Evolutionary conservation across 1,284 basidiomycete species (phyloP).

Genomic region (Microbotryum silenes-acaulis): DNA sequence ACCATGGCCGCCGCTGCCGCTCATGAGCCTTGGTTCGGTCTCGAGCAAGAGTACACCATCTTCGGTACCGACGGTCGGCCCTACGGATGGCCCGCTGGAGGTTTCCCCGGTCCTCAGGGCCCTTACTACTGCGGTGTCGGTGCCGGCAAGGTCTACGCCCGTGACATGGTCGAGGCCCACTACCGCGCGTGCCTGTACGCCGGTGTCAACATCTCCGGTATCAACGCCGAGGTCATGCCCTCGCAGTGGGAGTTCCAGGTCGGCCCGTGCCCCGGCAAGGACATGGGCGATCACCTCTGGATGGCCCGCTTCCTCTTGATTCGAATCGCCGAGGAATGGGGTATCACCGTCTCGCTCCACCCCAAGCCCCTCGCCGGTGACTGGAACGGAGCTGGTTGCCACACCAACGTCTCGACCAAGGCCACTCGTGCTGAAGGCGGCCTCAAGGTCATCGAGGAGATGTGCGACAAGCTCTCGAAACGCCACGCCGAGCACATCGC

Average conservation of each 20-base stretch:
- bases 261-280: conserved; percentile 92
- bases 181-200: conserved; percentile 93
- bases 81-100: conserved; percentile 83
- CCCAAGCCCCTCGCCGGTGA: conserved; percentile 96
- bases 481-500: conserved; percentile 60
- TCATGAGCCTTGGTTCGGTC: conserved; percentile 63
- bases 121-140: conserved; percentile 99
- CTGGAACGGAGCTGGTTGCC: conserved; percentile 97
- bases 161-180: conserved; percentile 98
- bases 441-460: conserved; percentile 86
- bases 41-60: conserved; percentile 99
- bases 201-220: conserved; percentile 96
- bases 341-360: conserved; percentile 92
- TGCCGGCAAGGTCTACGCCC: conserved; percentile 95
- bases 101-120: conserved; percentile 98
- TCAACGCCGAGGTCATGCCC: conserved; percentile 99
- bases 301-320: conserved; percentile 80
- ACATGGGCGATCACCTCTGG: conserved; percentile 98
- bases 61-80: conserved; percentile 88
- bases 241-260: conserved; percentile 97
- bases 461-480: conserved; percentile 57
- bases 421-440: conserved; percentile 87
- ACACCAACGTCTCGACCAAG: conserved; percentile 70
- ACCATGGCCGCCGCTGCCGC: conserved; percentile 78
- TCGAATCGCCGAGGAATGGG: conserved; percentile 97